A percentile compares a stretch with the other conserved stretches of the same genome.
phyloP scores from a whole-genome alignment of 2,329 filamentous ascomycete genomes.

The Aspergillus intermedius region DNA sequence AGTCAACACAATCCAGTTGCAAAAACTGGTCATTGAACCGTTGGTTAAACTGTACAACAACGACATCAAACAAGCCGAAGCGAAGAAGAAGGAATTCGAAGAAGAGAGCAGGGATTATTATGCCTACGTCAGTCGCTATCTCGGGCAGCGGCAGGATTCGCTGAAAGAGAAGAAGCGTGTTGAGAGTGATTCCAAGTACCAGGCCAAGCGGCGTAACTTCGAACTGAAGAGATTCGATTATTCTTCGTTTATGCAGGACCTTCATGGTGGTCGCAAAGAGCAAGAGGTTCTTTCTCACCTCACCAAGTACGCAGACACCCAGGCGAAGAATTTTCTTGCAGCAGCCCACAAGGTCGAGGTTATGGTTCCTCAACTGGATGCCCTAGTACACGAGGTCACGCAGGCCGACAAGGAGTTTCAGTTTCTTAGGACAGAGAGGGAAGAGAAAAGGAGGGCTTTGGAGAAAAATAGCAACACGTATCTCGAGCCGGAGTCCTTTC shows the following conservation, averaged over 20 bases:
- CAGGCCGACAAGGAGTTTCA: constrained; percentile 96
- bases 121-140: constrained; percentile 84
- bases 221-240: constrained; percentile 98
- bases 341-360: constrained; percentile 82
- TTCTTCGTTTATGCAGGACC: constrained; percentile 96
- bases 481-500: constrained; percentile 59
- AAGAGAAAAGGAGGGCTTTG: constrained; percentile 83
- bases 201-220: constrained; percentile 86
- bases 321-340: constrained; percentile 73
- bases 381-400: constrained; percentile 78
- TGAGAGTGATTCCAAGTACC: constrained; percentile 94
- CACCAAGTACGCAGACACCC: constrained; percentile 86
- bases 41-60: constrained; percentile 84
- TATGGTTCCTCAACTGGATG: constrained; percentile 82
- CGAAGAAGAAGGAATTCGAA: constrained; percentile 96
- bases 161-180: constrained; percentile 94
- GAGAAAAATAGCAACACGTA: constrained; percentile 79
- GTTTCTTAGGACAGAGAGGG: constrained; percentile 86
- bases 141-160: constrained; percentile 93
- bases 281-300: constrained; percentile 93
- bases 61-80: constrained; percentile 95
- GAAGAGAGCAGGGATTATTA: constrained; percentile 99
- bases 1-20: constrained; percentile 74
- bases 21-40: constrained; percentile 91
- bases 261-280: constrained; percentile 98